phyloP scores from a whole-genome alignment of 2,329 filamentous ascomycete genomes.

The Ampelomyces quisqualis region DNA sequence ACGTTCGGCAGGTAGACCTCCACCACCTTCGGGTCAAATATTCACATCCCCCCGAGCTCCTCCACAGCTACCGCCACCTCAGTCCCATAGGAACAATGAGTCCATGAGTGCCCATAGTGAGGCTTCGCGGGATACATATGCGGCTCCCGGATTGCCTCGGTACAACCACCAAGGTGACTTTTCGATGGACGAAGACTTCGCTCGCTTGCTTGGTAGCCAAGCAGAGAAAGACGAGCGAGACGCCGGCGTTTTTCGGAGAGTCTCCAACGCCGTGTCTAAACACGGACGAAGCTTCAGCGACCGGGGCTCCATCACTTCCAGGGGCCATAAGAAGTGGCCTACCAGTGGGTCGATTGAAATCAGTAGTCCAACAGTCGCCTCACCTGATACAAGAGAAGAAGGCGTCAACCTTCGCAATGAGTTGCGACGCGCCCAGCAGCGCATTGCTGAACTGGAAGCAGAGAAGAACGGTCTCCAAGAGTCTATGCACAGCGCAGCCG shows the following conservation, averaged over 20 bases:
- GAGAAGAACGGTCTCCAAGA: slow-evolving; percentile 63
- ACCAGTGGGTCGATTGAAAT: slow-evolving; percentile 54
- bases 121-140: slow-evolving; percentile 32
- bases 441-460: slow-evolving; percentile 82
- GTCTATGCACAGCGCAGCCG: slow-evolving; percentile 58
- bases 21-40: slow-evolving; percentile 38
- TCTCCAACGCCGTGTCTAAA: slow-evolving; percentile 84
- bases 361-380: slow-evolving; percentile 69
- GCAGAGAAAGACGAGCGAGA: slow-evolving; percentile 55
- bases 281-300: slow-evolving; percentile 88
- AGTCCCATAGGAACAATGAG: slow-evolving; percentile 45
- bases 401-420: slow-evolving; percentile 62
- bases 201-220: slow-evolving; percentile 75
- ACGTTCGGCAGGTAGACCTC: slow-evolving; percentile 51
- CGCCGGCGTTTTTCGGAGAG: slow-evolving; percentile 68
- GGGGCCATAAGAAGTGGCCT: slow-evolving; percentile 44
- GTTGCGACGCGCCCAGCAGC: slow-evolving; percentile 76
- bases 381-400: slow-evolving; percentile 53
- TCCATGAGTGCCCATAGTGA: slow-evolving; percentile 49
- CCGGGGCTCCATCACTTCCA: slow-evolving; percentile 43
- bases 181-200: slow-evolving; percentile 94
- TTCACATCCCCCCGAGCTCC: slow-evolving; percentile 51
- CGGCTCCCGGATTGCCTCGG: slow-evolving; percentile 42
- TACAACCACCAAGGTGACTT: slow-evolving; percentile 80
- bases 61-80: slow-evolving; percentile 45